Evolutionary conservation across 164 flowering plant genomes (phyloP), one percentile per base, ranked within the genome.

Genomic region (Liriodendron chinense): DNA sequence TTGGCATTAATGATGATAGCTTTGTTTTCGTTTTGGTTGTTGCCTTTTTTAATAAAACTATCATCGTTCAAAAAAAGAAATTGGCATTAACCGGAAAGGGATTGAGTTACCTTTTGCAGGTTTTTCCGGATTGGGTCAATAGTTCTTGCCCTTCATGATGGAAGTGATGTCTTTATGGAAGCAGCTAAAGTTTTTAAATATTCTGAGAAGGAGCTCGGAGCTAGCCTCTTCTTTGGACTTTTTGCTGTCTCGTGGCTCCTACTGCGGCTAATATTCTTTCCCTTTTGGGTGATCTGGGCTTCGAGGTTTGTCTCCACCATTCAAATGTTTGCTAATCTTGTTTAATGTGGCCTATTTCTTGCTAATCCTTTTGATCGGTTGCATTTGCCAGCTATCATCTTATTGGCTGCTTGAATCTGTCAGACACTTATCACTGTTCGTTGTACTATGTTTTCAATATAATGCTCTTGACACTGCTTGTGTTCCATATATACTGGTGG

Each of bases 401-500:
- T 7, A 1, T 13, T 25, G 73, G 81, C 25, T 65, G 10, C 83
- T 78, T 95, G 88, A 74, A 80, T 7, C 80, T 87, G n/a, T 81
- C 89, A 24, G 76, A 86, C 53, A 50, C 72, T 1, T 86, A 82
- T 62, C 59, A 47, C 71, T 84, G 20, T 62, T 72, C 62, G 1
- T 34, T 88, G 61, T 91, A 92, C 88, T 96, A 92, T 74, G 61
- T 84, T 69, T 94, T 91, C 90, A 94, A 92, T 73, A 89, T 94
- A 22, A 86, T 94, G 94, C 82, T 96, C 68, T 69, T 91, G 80
- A 90, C 80, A 77, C 85, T 96, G 72, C 89, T 96, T 72, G 83
- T 89, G 67, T 91, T 96, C 85, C 99, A 96, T 81, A 84, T 94
- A 62, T 96, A 96, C 83, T 96, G 99, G 99, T 89, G 98, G 97